Evolutionary conservation across 306 rosid species (phyloP), one percentile per base, ranked within the genome.

Genomic region (Senna tora): DNA sequence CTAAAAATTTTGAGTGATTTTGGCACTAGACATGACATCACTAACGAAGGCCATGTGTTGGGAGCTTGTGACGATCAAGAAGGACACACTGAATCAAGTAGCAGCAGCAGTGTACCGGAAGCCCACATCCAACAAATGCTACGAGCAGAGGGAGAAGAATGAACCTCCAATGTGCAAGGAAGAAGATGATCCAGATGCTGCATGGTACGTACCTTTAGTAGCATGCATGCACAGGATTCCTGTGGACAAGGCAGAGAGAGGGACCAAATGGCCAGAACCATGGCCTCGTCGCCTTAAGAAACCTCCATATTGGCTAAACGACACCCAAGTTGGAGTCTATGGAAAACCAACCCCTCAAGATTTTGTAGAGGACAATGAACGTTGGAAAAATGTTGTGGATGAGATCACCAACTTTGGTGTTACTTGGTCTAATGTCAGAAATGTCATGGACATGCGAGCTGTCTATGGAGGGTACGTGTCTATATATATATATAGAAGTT

Each of bases 361-460:
- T 68, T 84, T 91, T 73, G 80, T 68, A 54, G 73, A 82, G 5
- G 97, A 91, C 55, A 73, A 66, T 67, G 87, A 84, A 58, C 92
- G 87, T 53, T 91, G 96, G 97, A 87, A 77, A 78, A 75, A 85
- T 21, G 88, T 87, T 6, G 86, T 84, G 59, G 82, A 80, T 28
- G 86, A 83, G 69, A 25, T 87, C 73, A 85, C 36, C 55, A 82
- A 73, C 65, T 70, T 82, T 57, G 97, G 97, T n/a, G 80, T 91
- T 53, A 79, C 77, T 65, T 85, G 92, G 93, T 78, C 87, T 36
- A 69, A 84, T n/a, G 83, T 91, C 65, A 89, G 96, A 76, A 91
- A 89, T 77, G 81, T 87, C 63, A 91, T 91, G 96, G 96, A 91
- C 78, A 91, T 85, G 97, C 85, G 92, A 77, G 88, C 96, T 20